Evolutionary conservation across 352 stramenopile genomes (phyloP).

Genomic region (Globisporangium middletonii): DNA sequence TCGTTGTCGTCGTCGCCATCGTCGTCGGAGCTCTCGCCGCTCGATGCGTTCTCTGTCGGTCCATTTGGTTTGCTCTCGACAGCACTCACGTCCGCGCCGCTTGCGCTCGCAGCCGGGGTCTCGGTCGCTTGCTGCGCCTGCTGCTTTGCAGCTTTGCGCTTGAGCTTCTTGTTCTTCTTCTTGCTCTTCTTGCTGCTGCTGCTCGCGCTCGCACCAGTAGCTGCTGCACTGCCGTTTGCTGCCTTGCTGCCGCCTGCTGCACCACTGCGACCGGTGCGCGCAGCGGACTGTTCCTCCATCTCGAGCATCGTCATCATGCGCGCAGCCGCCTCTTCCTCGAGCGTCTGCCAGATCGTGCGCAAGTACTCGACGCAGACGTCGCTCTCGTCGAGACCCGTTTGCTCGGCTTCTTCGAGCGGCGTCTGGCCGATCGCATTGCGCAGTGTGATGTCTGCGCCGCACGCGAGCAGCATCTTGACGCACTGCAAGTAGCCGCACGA

Average conservation of each 20-base stretch:
- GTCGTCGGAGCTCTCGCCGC: slow-evolving; percentile 14
- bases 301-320: slow-evolving; percentile 84
- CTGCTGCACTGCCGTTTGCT: neutral
- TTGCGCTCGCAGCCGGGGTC: neutral
- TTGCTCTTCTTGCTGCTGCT: slow-evolving; percentile 42
- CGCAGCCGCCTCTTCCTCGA: slow-evolving; percentile 72
- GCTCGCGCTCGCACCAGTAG: too few species aligned
- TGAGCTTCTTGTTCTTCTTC: slow-evolving; percentile 74
- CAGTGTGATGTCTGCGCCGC: slow-evolving; percentile 68
- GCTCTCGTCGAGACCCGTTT: slow-evolving; percentile 52
- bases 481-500: slow-evolving; percentile 70
- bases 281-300: slow-evolving; percentile 46
- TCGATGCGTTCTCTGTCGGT: slow-evolving; percentile 1
- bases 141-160: slow-evolving; percentile 38
- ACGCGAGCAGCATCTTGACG: slow-evolving; percentile 55
- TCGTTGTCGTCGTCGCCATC: slow-evolving; percentile 6
- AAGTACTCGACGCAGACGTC: slow-evolving; percentile 53
- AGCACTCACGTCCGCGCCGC: neutral
- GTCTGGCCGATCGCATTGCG: slow-evolving; percentile 78
- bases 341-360: slow-evolving; percentile 50
- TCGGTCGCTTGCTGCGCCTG: slow-evolving; percentile 14
- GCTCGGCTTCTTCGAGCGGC: slow-evolving; percentile 68
- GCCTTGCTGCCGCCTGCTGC: neutral
- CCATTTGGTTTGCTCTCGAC: neutral
- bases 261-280: slow-evolving; percentile 6